These are phyloP conservation scores for Alternaria sp. DNA, from an alignment of 2,329 filamentous ascomycete genomes.

Conservation along the genomic window DNA sequence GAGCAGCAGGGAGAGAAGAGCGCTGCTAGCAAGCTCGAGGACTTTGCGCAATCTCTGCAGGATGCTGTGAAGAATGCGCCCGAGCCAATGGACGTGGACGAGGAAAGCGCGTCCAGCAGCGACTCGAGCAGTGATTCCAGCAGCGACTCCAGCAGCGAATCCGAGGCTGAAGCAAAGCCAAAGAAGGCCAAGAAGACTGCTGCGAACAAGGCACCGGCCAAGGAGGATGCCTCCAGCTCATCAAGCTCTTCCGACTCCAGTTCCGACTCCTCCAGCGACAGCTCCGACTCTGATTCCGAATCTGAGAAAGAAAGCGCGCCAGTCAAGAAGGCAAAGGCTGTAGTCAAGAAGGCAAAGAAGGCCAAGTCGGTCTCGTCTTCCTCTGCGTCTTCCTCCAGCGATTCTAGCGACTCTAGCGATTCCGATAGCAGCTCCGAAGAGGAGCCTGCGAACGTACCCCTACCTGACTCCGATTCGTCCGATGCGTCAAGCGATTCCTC, in stretches of 20 bases:
- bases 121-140: conserved; percentile 33
- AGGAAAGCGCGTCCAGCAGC: conserved; percentile 35
- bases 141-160: conserved; percentile 42
- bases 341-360: conserved; percentile 17
- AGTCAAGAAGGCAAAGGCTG: conserved; percentile 28
- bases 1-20: conserved; percentile 44
- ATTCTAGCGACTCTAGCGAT: conserved; percentile 26
- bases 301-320: conserved; percentile 54
- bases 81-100: conserved; percentile 45
- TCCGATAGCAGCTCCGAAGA: conserved; percentile 34
- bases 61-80: conserved; percentile 21
- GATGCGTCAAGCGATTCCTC: conserved; percentile 40
- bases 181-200: conserved; percentile 22
- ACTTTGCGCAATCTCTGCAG: conserved; percentile 44
- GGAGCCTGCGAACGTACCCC: conserved; percentile 37
- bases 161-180: conserved; percentile 43
- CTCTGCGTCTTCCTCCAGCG: conserved; percentile 28
- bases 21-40: conserved; percentile 40
- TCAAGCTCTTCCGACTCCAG: conserved; percentile 27
- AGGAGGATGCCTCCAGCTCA: conserved; percentile 23
- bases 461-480: conserved; percentile 37
- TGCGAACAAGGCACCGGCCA: conserved; percentile 23
- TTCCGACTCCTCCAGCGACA: conserved; percentile 28
- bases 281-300: conserved; percentile 25
- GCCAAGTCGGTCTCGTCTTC: conserved; percentile 20